Base-by-base conservation (phyloP, 768 basidiomycete species). In the Tulasnella sp. region DNA sequence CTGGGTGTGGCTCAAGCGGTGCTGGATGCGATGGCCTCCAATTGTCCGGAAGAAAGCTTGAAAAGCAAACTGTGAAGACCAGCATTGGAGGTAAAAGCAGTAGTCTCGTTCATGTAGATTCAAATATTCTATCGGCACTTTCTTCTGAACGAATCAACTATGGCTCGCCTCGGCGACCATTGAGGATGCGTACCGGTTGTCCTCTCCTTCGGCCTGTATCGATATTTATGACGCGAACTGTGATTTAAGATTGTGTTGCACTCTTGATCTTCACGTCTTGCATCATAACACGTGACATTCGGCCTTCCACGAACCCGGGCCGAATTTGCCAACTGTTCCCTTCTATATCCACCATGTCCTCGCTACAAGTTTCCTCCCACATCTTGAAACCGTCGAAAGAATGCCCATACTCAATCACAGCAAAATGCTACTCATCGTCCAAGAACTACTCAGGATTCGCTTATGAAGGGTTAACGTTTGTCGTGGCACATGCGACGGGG, bases 401-500 rank as follows among this genome's bases (percentile, higher is more conserved):
- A 15, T 37, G 25, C 68, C 75, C 64, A 31, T 45, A 69, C 67
- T 22, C 29, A 9, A 39, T 69, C 19, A 37, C 67, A 40, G 75
- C 75, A 11, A 76, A 70, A 39, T 37, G 42, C 31, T 70, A 70
- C 38, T 37, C 34, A 2, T 31, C 52, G 25, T n/a, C 64, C 12
- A 39, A 45, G 29, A 39, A 70, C 25, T 29, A 37, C 36, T 29
- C 31, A n/a, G 25, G 17, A 8, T 70, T 29, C 67, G 74, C 34
- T n/a, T 14, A 19, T 40, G 67, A 76, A 2, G 75, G n/a, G 19
- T 36, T 69, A 14, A 76, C 75, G 4, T 29, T 76, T 38, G 39
- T 76, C 12, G 29, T 71, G n/a, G 40, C 67, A 7, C 75, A 76
- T 40, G 58, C 39, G 9, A 70, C 49, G 15, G 75, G 75, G 25